These are phyloP conservation scores for Musa beccarii DNA, from an alignment of 176 grass and related monocot species.

Conservation along the genomic window DNA sequence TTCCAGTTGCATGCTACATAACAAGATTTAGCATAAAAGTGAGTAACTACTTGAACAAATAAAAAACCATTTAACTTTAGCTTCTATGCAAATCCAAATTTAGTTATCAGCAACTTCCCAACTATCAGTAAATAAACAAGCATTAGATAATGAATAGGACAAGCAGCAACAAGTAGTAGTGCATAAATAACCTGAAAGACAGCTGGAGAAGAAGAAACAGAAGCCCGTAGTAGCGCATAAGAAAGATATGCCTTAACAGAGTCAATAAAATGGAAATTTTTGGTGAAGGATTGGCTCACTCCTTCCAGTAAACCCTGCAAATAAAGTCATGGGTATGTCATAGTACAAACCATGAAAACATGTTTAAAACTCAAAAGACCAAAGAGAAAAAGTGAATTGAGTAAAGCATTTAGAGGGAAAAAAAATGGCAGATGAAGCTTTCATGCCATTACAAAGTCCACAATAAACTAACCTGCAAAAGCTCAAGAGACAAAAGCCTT, in stretches of 20 bases:
- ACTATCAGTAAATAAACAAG: constrained; percentile 19
- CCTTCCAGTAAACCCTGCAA: constrained; percentile 90
- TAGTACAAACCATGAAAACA: not conserved
- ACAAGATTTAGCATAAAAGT: constrained; percentile 26
- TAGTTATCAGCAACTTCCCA: not conserved
- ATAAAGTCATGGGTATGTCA: not conserved
- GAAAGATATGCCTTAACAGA: constrained; percentile 99
- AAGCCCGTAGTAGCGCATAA: constrained; percentile 80
- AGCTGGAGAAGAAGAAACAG: constrained; percentile 76
- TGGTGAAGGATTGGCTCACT: constrained; percentile 81
- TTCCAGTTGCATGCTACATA: constrained; percentile 86
- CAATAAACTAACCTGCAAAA: constrained; percentile 63
- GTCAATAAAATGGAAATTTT: constrained; percentile 99
- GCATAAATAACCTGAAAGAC: constrained; percentile 70
- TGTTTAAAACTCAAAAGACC: not conserved
- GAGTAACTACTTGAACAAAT: not conserved
- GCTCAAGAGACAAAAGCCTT: constrained; percentile 92
- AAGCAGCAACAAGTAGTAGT: constrained; percentile 10
- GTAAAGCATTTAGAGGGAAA: not conserved
- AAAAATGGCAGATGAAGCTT: not conserved
- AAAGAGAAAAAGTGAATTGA: not conserved
- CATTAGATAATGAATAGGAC: constrained; percentile 22
- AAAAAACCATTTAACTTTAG: not conserved
- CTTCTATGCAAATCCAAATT: not conserved
- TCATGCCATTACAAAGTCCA: not conserved